phyloP scores from a whole-genome alignment of 2,329 filamentous ascomycete genomes.

The Colletotrichum nymphaeae region DNA sequence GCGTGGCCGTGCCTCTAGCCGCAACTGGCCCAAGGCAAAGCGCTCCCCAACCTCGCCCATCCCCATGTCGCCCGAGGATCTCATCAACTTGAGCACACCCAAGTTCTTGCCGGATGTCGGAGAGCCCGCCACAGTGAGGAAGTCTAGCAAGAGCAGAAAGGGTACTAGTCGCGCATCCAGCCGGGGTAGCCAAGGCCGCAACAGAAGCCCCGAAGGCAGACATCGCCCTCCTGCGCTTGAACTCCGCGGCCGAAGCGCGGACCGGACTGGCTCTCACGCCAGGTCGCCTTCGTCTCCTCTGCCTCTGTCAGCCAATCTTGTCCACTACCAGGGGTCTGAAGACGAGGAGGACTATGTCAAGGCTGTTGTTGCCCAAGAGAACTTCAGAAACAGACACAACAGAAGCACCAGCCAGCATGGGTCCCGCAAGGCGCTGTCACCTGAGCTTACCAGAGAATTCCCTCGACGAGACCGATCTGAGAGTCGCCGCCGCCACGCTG shows the following conservation, averaged over 20 bases:
- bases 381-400: constrained; percentile 66
- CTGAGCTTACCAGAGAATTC: constrained; percentile 43
- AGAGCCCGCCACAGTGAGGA: constrained; percentile 59
- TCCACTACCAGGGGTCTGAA: constrained; percentile 67
- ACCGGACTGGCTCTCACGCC: constrained; percentile 66
- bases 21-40: constrained; percentile 80
- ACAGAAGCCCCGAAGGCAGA: constrained; percentile 58
- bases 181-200: constrained; percentile 53
- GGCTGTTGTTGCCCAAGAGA: constrained; percentile 65
- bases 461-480: constrained; percentile 51
- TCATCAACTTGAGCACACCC: constrained; percentile 70
- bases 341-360: constrained; percentile 72
- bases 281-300: constrained; percentile 85
- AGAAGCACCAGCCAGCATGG: constrained; percentile 60
- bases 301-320: constrained; percentile 73
- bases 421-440: constrained; percentile 48
- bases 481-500: constrained; percentile 48
- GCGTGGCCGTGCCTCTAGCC: constrained; percentile 73
- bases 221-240: constrained; percentile 56
- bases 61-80: constrained; percentile 92
- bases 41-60: constrained; percentile 91
- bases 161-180: constrained; percentile 61
- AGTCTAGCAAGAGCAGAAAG: constrained; percentile 50
- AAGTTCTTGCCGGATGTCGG: constrained; percentile 42
- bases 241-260: constrained; percentile 71